Base-by-base conservation (phyloP, 2,329 filamentous ascomycete species). In the Claviceps capensis region DNA sequence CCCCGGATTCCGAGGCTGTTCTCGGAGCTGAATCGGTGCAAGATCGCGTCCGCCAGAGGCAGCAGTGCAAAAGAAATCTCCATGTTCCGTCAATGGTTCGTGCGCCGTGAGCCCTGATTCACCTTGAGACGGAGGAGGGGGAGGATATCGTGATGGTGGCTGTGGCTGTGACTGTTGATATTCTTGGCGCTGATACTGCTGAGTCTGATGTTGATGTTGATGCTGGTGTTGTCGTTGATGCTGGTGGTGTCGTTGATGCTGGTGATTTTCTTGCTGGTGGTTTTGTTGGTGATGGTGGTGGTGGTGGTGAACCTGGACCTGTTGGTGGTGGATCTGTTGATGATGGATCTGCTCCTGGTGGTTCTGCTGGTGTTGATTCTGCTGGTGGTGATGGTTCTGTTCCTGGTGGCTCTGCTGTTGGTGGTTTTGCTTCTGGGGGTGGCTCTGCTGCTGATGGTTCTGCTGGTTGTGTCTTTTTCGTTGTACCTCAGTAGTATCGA, bases 11-110 rank as follows among this genome's bases (percentile, higher is more conserved):
- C 66, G 62, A 7, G 66, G 63, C 34, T 66, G 66, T 50, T 63
- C 62, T 56, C 67, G 67, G 16, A 66, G 67, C 51, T 78, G 76
- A 43, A 79, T 78, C n/a, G 76, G 77, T 5, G 76, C 73, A 44
- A 79, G 68, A 6, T 70, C 72, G 13, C 69, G 71, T 4, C 50
- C 53, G 5, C 76, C 73, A 11, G 70, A 71, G 6, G 70, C 69
- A 13, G 19, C 44, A 34, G 63, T 60, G 54, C 66, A 65, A 52
- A 63, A 60, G 19, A 62, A 54, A 49, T 68, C 65, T 52, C 59
- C 60, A 37, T 61, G 58, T 36, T 54, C 57, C 5, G 58, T 57
- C 57, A 68, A 60, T 34, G 62, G 55, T 40, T 60, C 52, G 48
- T 58, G 64, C 23, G 53, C 36, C 9, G 49, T 48, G 8, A 52